Conservation (phyloP, 495 filamentous ascomycete genomes). For the Niebla homalea region DNA sequence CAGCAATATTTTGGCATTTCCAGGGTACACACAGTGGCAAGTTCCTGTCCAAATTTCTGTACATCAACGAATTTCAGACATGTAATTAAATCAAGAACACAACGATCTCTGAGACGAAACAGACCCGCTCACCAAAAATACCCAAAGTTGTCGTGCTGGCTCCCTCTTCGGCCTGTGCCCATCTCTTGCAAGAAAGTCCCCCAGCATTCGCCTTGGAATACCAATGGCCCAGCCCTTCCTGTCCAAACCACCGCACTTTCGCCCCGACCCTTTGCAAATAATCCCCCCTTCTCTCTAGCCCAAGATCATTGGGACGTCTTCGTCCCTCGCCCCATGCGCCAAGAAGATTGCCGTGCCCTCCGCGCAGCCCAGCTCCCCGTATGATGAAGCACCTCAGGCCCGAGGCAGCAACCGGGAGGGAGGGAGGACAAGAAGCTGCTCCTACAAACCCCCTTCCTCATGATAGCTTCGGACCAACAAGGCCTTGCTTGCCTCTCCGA, state of each 20-base stretch:
- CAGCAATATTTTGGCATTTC: background rate
- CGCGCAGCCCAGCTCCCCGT: background rate
- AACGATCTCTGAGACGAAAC: background rate
- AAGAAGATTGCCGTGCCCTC: background rate
- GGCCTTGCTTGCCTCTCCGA: too few species aligned
- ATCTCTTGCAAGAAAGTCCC: background rate
- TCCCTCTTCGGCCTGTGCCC: background rate
- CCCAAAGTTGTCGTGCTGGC: background rate
- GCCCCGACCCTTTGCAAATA: background rate
- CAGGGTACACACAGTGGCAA: background rate
- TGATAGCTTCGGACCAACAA: too few species aligned
- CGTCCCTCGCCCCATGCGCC: background rate
- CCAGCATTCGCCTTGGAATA: background rate
- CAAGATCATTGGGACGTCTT: background rate
- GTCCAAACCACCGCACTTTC: background rate
- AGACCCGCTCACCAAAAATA: too few species aligned
- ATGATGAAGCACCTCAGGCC: too few species aligned
- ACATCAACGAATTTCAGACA: background rate
- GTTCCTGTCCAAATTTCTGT: background rate
- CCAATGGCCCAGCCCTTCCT: background rate
- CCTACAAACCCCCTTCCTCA: too few species aligned
- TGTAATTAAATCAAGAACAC: background rate
- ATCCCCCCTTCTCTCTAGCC: background rate
- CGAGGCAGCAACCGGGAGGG: too few species aligned
- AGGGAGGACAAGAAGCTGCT: too few species aligned